Base-by-base conservation (phyloP, 2,329 filamentous ascomycete genomes). In the Cladosporium velox region DNA sequence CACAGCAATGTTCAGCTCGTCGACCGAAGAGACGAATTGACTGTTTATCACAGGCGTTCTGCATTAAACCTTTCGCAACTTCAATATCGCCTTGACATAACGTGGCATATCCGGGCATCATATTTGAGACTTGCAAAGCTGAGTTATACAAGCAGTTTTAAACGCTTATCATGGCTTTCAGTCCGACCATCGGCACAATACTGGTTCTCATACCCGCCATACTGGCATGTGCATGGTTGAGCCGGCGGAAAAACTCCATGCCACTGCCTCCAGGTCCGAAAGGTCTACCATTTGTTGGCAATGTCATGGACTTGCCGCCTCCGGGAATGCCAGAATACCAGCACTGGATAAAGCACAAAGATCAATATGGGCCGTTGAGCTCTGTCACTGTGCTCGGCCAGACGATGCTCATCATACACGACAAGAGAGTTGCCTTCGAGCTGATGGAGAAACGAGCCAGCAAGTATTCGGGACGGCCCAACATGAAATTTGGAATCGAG, bases 341-440 rank as follows among this genome's bases (percentile, higher is more conserved):
- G 55, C 79, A 82, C 64, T 83, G 80, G 80, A 59, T 78, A 34
- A 77, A 78, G 66, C 76, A 79, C 66, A 81, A 79, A 62, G 75
- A 80, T n/a, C 52, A 12, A 5, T 70, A 69, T 58, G 70, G 71
- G 6, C 71, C 74, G 2, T 67, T 77, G 34, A 74, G 79, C 65
- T 81, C 79, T 4, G 67, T 83, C 4, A 82, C 75, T 0, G 73
- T 78, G 15, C 67, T 83, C 32, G 80, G 81, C 0, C 75, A 79
- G 49, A 80, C 79, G 0, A 72, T 82, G 4, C 69, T 83, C 11
- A 72, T 83, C 18, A 67, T 83, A 7, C 79, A 82, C 64, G 79
- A 79, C 52, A 59, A 69, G 2, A 66, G 73, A 0, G 66, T 79
- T 0, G 79, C 79, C 0, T 67, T 75, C 4, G 78, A 82, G 18